Base-by-base conservation (phyloP, 208 protist species). In the Phytomonas sp. region DNA sequence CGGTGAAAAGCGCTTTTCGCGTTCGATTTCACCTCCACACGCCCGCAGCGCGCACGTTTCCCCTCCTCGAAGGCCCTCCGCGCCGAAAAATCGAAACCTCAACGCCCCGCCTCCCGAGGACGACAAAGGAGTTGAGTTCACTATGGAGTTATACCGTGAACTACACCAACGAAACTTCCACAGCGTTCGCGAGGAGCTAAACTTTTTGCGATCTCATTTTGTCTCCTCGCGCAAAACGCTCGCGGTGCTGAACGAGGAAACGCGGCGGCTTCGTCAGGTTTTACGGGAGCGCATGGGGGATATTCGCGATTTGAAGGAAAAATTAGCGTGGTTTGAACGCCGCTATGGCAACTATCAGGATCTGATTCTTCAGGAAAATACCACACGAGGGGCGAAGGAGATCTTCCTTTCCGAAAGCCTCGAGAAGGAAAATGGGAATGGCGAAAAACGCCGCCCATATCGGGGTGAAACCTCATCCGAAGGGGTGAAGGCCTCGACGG, bases 141-240 rank as follows among this genome's bases (percentile, higher is more conserved):
- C n/a, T n/a, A n/a, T n/a, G n/a, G n/a, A n/a, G n/a, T 34, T 72
- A 36, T 91, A 93, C 74, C 74, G 72, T 26, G 71, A 70, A 23
- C 63, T 89, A 56, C 80, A 92, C 36, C 68, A 82, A 31, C 80
- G 80, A 34, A 68, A 78, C 31, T 95, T 95, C 72, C 70, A 65
- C 36, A 80, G 75, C 9, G n/a, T 71, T 23, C 71, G 82, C 61
- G 89, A 95, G 66, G 89, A 95, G 63, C 76, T 92, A 0, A 72
- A 80, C 29, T 85, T 88, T 67, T 62, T 95, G 29, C 86, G 85
- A n/a, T 68, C 72, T 23, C 78, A 84, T 69, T 83, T 85, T 70
- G 74, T 87, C 7, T 60, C 81, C 23, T 81, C 78, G 23, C 84
- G 85, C 6, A 78, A 83, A 34, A 90, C 80, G 31, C 68, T 91